Base-by-base conservation (phyloP, 2,329 filamentous ascomycete genomes). In the Calonectria multiphialidica region DNA sequence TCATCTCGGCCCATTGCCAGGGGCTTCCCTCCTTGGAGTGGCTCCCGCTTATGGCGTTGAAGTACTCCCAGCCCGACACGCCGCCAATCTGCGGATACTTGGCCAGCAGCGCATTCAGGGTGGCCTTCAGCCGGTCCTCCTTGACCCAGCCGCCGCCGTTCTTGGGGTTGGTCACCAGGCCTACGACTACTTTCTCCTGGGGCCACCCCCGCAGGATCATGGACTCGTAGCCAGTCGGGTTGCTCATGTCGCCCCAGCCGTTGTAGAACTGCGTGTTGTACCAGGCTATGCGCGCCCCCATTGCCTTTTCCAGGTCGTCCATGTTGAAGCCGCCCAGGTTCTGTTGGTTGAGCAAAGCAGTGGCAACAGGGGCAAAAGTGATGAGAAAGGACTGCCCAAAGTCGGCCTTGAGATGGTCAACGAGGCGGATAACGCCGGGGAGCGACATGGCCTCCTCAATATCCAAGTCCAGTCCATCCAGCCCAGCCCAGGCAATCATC, bases 51-150 rank as follows among this genome's bases (percentile, higher is more conserved):
- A 5, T 91, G 90, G 1, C 90, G 84, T 97, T 96, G 85, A 95
- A 97, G 80, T 96, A 98, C 84, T 98, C 95, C 95, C 95, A 98
- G 3, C 94, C 95, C 91, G 96, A 95, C 2, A 98, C 91, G 0
- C 95, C 95, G 1, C 95, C 95, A 80, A 97, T 95, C 5, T 85
- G 85, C 0, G 90, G 90, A 78, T 94, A 95, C 72, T 82, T 81
- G 4, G 72, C 75, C 18, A 83, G 79, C 15, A 90, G 78, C 23
- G 82, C 80, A 15, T 77, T 73, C 2, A 90, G 77, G 5, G 87
- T 87, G 1, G 76, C 64, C 8, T 84, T 84, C 16, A 88, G 72
- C 71, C 87, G 87, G 47, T 88, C 84, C 23, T 85, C 84, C 15
- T 80, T 78, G 1, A 89, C 85, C 72, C 83, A 87, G 0, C 86